phyloP scores from a whole-genome alignment of 2,329 filamentous ascomycete species.

The Graphium sp. region DNA sequence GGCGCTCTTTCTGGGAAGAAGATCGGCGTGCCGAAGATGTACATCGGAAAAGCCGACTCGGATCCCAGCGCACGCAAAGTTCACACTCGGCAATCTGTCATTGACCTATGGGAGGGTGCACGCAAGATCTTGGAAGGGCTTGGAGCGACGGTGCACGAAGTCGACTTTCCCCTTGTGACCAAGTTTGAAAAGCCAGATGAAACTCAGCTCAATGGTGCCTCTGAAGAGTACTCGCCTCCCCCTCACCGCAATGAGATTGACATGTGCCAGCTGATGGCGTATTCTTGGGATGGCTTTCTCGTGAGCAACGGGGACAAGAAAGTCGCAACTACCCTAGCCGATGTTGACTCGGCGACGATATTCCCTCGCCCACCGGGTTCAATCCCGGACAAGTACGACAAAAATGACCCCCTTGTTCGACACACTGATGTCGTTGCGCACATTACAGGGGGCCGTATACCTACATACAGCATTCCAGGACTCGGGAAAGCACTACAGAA shows the following conservation, averaged over 20 bases:
- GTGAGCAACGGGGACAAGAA: conserved; percentile 19
- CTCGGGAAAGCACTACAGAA: conserved; percentile 22
- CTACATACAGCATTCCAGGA: conserved; percentile 22
- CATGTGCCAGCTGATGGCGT: conserved; percentile 27
- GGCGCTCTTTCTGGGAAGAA: conserved; percentile 21
- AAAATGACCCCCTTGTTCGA: too few relatives aligned
- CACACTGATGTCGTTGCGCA: conserved; percentile 9
- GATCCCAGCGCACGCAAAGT: conserved; percentile 6
- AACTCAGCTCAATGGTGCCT: too few relatives aligned
- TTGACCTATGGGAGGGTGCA: conserved; percentile 14
- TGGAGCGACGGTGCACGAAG: conserved; percentile 22
- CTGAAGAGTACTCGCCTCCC: conserved; percentile 16
- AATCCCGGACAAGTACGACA: conserved; percentile 5
- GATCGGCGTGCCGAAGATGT: conserved; percentile 32
- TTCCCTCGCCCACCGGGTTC: conserved; percentile 12
- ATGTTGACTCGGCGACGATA: conserved; percentile 19
- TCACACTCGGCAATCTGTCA: conserved; percentile 7
- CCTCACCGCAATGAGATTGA: conserved; percentile 26
- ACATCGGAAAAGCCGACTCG: conserved; percentile 21
- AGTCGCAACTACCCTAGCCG: conserved; percentile 15
- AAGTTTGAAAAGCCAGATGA: conserved; percentile 25
- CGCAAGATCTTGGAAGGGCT: conserved; percentile 17
- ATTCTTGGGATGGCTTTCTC: conserved; percentile 34
- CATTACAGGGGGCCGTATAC: conserved; percentile 8
- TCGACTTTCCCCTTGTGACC: conserved; percentile 26